phyloP scores from a whole-genome alignment of 805 yeast genomes.

The Candida schatavii region DNA sequence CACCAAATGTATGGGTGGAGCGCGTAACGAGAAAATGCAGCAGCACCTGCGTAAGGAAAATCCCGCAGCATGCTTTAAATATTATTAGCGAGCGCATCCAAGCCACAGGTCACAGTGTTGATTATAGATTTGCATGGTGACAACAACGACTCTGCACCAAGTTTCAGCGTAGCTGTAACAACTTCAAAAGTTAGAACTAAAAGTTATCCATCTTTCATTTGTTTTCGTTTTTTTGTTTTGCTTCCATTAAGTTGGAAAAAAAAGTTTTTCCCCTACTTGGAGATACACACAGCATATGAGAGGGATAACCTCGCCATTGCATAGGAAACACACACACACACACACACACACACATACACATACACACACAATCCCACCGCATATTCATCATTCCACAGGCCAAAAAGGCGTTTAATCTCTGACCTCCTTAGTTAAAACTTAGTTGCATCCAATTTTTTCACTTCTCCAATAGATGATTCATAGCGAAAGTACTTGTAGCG shows the following conservation, averaged over 20 bases:
- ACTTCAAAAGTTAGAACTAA: not conserved
- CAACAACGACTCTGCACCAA: not conserved
- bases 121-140: not conserved
- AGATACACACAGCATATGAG: too few relatives aligned
- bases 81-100: too few relatives aligned
- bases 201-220: not conserved
- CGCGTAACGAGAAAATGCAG: too few relatives aligned
- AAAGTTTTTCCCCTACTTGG: too few relatives aligned
- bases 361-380: not conserved
- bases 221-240: not conserved
- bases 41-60: not conserved
- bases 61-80: not conserved
- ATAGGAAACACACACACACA: not conserved
- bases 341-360: not conserved
- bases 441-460: not conserved
- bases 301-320: not conserved
- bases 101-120: not conserved
- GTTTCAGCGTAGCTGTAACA: not conserved
- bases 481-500: not conserved
- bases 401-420: not conserved
- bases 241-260: too few relatives aligned
- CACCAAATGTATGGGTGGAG: too few relatives aligned
- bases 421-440: not conserved
- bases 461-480: slow-evolving; percentile 1
- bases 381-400: not conserved